phyloP scores from a whole-genome alignment of 2,329 filamentous ascomycete species.

The Capronia epimyces region DNA sequence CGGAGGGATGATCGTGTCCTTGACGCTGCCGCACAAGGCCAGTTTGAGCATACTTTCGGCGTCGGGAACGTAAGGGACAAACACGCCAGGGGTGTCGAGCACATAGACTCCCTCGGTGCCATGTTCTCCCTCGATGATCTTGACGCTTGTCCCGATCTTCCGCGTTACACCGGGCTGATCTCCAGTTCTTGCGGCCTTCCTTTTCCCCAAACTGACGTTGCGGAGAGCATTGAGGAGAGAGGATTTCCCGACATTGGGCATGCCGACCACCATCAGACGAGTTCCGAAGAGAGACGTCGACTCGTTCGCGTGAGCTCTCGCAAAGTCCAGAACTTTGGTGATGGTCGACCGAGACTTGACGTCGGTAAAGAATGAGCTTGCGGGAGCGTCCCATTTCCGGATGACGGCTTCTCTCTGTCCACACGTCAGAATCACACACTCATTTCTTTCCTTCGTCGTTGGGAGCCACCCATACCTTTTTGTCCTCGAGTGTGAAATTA shows the following conservation, averaged over 20 bases:
- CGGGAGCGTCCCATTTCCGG: conserved; percentile 49
- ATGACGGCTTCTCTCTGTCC: conserved; percentile 49
- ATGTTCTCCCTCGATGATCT: conserved; percentile 61
- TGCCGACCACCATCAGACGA: conserved; percentile 81
- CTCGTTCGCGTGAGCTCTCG: conserved; percentile 48
- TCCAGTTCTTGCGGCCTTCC: conserved; percentile 75
- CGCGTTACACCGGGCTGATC: conserved; percentile 84
- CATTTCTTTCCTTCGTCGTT: background rate
- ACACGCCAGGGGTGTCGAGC: conserved; percentile 89
- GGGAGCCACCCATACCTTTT: conserved; percentile 13
- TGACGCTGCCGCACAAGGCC: conserved; percentile 84
- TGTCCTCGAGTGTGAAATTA: conserved; percentile 37
- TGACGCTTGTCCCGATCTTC: conserved; percentile 75
- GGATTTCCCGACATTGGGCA: conserved; percentile 97
- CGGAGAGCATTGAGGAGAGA: conserved; percentile 86
- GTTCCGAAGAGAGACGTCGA: conserved; percentile 65
- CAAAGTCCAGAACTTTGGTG: conserved; percentile 45
- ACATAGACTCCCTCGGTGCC: conserved; percentile 66
- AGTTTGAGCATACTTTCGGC: conserved; percentile 89
- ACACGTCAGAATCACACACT: background rate
- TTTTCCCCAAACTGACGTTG: conserved; percentile 56
- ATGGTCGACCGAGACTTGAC: conserved; percentile 45
- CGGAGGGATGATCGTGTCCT: conserved; percentile 74
- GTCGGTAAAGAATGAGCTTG: conserved; percentile 50
- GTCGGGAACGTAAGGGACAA: conserved; percentile 83